phyloP scores from a whole-genome alignment of 1,284 basidiomycete species.

The Singerocomus rubriflavus region DNA sequence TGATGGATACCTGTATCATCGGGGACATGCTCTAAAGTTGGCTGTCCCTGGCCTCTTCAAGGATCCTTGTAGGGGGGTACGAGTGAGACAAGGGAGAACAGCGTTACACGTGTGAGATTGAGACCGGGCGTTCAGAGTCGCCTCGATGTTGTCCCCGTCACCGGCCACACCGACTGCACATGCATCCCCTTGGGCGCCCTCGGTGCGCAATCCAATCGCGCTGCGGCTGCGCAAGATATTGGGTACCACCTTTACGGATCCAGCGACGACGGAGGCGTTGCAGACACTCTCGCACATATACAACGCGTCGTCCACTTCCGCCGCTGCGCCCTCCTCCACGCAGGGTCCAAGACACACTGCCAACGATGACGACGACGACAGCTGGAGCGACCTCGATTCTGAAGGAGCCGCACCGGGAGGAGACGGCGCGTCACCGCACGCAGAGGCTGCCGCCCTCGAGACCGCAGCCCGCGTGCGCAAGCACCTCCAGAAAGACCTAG shows the following conservation, averaged over 20 bases:
- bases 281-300: constrained; percentile 82
- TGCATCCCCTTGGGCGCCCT: constrained; percentile 4
- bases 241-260: constrained; percentile 80
- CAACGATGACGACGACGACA: constrained; percentile 34
- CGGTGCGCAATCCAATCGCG: constrained; percentile 64
- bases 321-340: neutral
- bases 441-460: constrained; percentile 44
- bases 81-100: too few species aligned
- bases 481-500: constrained; percentile 81
- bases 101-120: neutral
- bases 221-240: constrained; percentile 87
- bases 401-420: constrained; percentile 6
- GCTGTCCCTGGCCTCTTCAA: too few species aligned
- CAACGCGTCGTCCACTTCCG: constrained; percentile 23
- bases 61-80: too few species aligned
- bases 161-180: constrained; percentile 7
- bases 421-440: constrained; percentile 2
- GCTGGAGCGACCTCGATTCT: constrained; percentile 27
- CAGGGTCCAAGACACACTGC: constrained; percentile 15
- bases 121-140: neutral
- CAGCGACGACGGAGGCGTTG: constrained; percentile 75
- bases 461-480: constrained; percentile 69
- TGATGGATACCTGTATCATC: constrained; percentile 27
- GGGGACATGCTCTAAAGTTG: constrained; percentile 22
- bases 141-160: constrained; percentile 11